Conservation (phyloP, 805 yeast genomes). For the Zygoascus bituminiphila region DNA sequence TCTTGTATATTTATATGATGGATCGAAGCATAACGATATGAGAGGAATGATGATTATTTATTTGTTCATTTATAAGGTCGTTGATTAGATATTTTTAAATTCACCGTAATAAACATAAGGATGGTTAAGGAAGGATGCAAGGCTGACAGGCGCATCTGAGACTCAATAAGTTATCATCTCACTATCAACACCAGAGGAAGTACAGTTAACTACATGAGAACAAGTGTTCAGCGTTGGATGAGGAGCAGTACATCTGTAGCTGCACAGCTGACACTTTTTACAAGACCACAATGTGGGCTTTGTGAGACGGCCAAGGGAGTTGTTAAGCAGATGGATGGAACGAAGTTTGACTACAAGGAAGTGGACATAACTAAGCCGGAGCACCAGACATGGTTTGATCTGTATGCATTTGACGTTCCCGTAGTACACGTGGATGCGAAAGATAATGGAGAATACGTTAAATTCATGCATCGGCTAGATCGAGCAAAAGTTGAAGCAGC, state of each 20-base stretch:
- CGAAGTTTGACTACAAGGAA: conserved; percentile 17
- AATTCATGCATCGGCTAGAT: conserved; percentile 24
- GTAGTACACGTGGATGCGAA: conserved; percentile 23
- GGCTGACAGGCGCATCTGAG: not conserved
- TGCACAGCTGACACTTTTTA: conserved; percentile 17
- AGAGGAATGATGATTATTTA: not conserved
- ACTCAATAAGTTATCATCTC: not conserved
- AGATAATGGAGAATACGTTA: conserved; percentile 4
- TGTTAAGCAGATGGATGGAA: conserved; percentile 5
- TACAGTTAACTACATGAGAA: not conserved
- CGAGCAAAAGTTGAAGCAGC: conserved; percentile 15
- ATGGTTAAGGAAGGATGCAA: too few relatives aligned
- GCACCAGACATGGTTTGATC: conserved; percentile 29
- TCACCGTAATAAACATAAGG: too few relatives aligned
- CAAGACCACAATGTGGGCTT: conserved; percentile 31
- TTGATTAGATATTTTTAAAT: too few relatives aligned
- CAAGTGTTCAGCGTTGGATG: not conserved
- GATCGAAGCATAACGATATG: not conserved
- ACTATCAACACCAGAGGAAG: not conserved
- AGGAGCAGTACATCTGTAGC: not conserved
- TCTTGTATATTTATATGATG: not conserved
- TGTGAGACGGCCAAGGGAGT: conserved; percentile 27
- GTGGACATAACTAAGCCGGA: conserved; percentile 29
- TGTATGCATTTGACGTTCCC: conserved; percentile 33
- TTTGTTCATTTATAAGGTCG: too few relatives aligned